phyloP scores from a whole-genome alignment of 2,329 filamentous ascomycete genomes.

The Coleophoma crateriformis region DNA sequence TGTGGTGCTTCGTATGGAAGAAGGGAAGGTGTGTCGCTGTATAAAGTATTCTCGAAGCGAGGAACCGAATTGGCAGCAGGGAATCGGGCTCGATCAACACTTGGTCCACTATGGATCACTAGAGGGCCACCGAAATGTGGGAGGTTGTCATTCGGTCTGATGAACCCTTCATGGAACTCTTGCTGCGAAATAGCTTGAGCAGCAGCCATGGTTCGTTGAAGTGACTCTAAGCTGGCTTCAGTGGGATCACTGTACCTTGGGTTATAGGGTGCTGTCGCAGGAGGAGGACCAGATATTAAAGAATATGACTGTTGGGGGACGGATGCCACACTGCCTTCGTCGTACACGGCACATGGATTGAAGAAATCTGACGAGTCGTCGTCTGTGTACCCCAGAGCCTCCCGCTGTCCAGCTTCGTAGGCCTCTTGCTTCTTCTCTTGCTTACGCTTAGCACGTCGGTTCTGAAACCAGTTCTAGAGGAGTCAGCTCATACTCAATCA shows the following conservation, averaged over 20 bases:
- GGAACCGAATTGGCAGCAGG: constrained; percentile 9
- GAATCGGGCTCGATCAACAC: constrained; percentile 19
- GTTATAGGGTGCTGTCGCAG: constrained; percentile 18
- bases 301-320: constrained; percentile 11
- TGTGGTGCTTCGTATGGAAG: constrained; percentile 12
- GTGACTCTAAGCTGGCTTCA: constrained; percentile 20
- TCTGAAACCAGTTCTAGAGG: constrained; percentile 63
- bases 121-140: constrained; percentile 9
- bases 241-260: constrained; percentile 22
- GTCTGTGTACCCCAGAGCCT: constrained; percentile 19
- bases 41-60: constrained; percentile 7
- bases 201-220: constrained; percentile 20
- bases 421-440: constrained; percentile 53
- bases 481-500: constrained; percentile 23
- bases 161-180: constrained; percentile 11
- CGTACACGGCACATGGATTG: constrained; percentile 11
- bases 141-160: constrained; percentile 9
- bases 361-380: constrained; percentile 22
- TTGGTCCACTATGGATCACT: constrained; percentile 7
- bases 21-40: neutral
- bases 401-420: constrained; percentile 37
- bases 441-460: constrained; percentile 47
- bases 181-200: constrained; percentile 13
- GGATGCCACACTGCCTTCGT: constrained; percentile 5
- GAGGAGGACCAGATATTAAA: constrained; percentile 13